Evolutionary conservation across 371 early-diverging fungal genomes (phyloP), one percentile per base, ranked within the genome.

Genomic region (Lichtheimia hyalospora): DNA sequence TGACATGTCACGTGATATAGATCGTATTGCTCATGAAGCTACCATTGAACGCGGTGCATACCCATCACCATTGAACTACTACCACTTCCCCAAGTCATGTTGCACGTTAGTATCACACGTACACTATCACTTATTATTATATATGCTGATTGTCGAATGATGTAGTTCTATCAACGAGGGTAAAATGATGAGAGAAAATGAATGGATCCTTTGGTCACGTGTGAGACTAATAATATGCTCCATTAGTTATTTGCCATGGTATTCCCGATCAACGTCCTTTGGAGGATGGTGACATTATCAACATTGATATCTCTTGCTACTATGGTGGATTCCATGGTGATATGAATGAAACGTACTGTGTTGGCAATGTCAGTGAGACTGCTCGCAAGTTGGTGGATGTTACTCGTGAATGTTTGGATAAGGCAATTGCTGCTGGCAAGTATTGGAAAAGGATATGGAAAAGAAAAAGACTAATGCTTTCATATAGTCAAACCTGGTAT

Each of bases 11-110:
- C 34, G 7, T 24, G 48, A 4, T 46, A 49, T 62, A 68, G 95
- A 98, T 76, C 74, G 89, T 25, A 85, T 91, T 44, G 85, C 96
- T 20, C 97, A 96, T 67, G 89, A 90, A 53, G 96, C 92, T 15
- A 89, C 89, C 27, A 86, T 98, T 43, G 90, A 87, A 58, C 88
- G 93, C 25, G 86, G 89, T 34, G 88, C 88, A 3, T 98, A 98
- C 71, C 99, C 99, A 46, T 97, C 97, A 2, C 95, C 97, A 15
- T 75, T 97, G 49, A 96, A 96, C 81, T 96, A 97, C 80, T 82
- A 92, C 74, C 82, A 89, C 40, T 97, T 95, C 71, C 96, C 96
- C 10, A 93, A 93, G 71, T 91, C 95, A 6, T 87, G 91, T 63
- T 97, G 97, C 86, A 96, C 93, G 61, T 90, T 88, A 69, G 87